Base-by-base conservation (phyloP, 1,139 yeast genomes). In the Pichia sp. region DNA sequence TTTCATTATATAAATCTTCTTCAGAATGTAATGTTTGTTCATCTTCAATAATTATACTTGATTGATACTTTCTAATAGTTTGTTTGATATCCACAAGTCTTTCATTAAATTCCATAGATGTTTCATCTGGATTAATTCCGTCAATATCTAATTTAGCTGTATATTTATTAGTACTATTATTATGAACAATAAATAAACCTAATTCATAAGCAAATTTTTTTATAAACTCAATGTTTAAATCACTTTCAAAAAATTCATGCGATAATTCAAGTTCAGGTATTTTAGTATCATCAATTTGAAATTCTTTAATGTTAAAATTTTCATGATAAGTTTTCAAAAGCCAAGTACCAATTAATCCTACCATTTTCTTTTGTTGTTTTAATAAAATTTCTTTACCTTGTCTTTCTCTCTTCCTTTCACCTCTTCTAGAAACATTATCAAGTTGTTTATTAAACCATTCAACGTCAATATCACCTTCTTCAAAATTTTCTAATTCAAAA, bases 391-490 rank as follows among this genome's bases (percentile, higher is more conserved):
- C 64, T 53, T 79, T 80, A 14, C 93, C 91, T 43, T 71, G 68
- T 53, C 76, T 70, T 43, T 74, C 74, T 59, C 93, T 74, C 56
- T 76, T 78, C 55, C 74, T 76, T 49, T 76, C 81, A 49, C 91
- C 93, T 41, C 78, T 70, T 33, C 81, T 68, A 4, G 95, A 82
- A 43, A 89, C 79, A 52, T 81, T 79, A 51, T 85, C 93, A 46
- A 89, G 71, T 53, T 84, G 85, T 55, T 81, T 76, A 60, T 86
- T 87, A 62, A 88, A 85, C 96, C 96, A 89, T 49, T 83, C 94
- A 32, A 83, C 78, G 60, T 91, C 96, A 45, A 87, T 84, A 49
- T 84, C 87, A 41, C 76, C 76, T 50, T 74, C 80, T 57, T 84
- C 93, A 54, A 88, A 89, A 56, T 79, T 77, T 59, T 86, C 88